Conservation (phyloP, 176 grass and related monocot genomes). For the Dendrocalamus sinicus region DNA sequence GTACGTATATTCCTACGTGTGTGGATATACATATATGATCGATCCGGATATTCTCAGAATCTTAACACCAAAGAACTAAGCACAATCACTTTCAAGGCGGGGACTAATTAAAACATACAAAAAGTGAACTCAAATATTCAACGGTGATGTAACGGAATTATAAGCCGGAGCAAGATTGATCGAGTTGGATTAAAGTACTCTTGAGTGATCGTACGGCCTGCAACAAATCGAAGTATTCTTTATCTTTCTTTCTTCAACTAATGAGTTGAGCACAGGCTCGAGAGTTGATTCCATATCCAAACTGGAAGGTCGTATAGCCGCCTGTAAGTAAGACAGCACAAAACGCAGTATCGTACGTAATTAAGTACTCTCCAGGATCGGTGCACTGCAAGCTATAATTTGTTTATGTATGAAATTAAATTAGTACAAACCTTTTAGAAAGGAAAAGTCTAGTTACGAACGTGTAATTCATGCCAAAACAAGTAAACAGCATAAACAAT, state of each 20-base stretch:
- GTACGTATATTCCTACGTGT: not conserved
- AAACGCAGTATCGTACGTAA: not conserved
- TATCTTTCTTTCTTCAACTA: not conserved
- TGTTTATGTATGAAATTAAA: not conserved
- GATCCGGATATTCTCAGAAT: not conserved
- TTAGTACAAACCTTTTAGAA: not conserved
- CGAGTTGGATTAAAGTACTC: not conserved
- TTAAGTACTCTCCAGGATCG: not conserved
- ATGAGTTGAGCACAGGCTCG: too few relatives aligned
- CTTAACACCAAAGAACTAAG: not conserved
- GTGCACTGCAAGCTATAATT: not conserved
- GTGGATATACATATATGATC: not conserved
- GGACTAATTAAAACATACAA: not conserved
- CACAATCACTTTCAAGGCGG: conserved; percentile 1
- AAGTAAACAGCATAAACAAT: not conserved
- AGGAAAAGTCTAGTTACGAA: not conserved
- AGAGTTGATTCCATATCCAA: conserved; percentile 4
- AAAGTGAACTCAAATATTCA: conserved; percentile 2
- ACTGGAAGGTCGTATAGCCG: not conserved
- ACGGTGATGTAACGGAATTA: not conserved
- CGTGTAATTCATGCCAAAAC: not conserved
- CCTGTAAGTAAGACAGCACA: not conserved
- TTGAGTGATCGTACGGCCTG: not conserved
- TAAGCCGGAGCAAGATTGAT: not conserved
- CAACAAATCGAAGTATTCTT: not conserved